Percentiles rank a stretch among this genome's conserved stretches.
phyloP scores from a whole-genome alignment of 1,284 basidiomycete species.

The Sanguinoderma infundibulare region DNA sequence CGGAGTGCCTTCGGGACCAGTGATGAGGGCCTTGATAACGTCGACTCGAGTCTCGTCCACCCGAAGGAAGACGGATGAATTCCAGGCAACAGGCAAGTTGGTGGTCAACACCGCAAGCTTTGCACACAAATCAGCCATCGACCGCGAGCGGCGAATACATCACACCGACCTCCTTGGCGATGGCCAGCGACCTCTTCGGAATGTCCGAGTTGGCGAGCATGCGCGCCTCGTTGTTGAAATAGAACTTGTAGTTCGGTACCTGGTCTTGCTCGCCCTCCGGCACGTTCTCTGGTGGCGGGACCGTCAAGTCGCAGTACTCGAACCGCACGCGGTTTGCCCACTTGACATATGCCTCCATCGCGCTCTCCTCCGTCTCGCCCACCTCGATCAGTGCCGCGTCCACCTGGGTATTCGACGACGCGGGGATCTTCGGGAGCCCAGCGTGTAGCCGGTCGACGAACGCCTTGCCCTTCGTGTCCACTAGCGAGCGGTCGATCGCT shows the following conservation, averaged over 20 bases:
- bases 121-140: background rate
- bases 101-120: constrained; percentile 90
- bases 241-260: constrained; percentile 77
- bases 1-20: constrained; percentile 91
- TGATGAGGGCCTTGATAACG: constrained; percentile 88
- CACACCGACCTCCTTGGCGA: constrained; percentile 85
- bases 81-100: constrained; percentile 88
- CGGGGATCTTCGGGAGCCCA: constrained; percentile 71
- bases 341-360: constrained; percentile 72
- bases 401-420: constrained; percentile 45
- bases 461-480: constrained; percentile 83
- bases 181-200: constrained; percentile 86
- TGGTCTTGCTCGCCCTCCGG: constrained; percentile 49
- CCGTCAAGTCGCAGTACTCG: constrained; percentile 84
- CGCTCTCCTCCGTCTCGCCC: constrained; percentile 66
- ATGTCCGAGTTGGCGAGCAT: constrained; percentile 81
- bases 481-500: constrained; percentile 83
- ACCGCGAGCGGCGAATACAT: background rate
- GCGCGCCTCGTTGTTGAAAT: constrained; percentile 78
- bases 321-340: constrained; percentile 85
- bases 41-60: constrained; percentile 90
- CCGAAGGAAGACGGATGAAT: constrained; percentile 87
- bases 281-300: constrained; percentile 42
- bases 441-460: constrained; percentile 81
- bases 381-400: constrained; percentile 47